phyloP scores from a whole-genome alignment of 805 yeast genomes.

The Isabelozyma rhagii region DNA sequence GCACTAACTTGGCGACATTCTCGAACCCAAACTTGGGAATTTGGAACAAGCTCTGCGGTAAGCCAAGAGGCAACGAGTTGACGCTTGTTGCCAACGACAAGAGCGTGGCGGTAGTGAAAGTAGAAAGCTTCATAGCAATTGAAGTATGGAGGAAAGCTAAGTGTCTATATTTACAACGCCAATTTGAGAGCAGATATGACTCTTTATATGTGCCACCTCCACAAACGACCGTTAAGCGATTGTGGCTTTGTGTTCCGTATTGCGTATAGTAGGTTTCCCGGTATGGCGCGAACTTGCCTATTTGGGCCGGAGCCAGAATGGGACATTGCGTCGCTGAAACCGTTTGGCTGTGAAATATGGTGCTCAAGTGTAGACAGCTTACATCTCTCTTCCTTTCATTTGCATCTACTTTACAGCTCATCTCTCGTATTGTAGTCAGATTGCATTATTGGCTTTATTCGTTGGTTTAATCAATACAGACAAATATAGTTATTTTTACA shows the following conservation, averaged over 20 bases:
- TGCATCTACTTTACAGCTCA: no score
- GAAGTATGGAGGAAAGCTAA: background rate
- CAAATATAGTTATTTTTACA: background rate
- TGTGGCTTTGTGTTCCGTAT: background rate
- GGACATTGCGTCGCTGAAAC: background rate
- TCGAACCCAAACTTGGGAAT: background rate
- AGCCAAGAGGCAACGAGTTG: background rate
- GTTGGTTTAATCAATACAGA: background rate
- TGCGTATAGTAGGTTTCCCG: background rate
- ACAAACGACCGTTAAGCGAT: background rate
- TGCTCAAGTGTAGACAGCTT: no score
- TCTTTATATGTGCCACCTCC: background rate
- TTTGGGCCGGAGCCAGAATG: background rate
- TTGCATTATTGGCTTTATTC: no score
- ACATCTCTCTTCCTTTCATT: no score
- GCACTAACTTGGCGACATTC: background rate
- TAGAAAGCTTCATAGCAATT: background rate
- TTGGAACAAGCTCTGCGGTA: background rate
- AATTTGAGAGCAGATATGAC: background rate
- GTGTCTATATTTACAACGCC: background rate
- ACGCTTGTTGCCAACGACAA: background rate
- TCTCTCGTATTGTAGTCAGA: no score
- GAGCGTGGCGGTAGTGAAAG: background rate
- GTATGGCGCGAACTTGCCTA: background rate
- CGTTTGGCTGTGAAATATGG: background rate